Conservation (phyloP, 2,329 filamentous ascomycete species). For the Aspergillus sp. region DNA sequence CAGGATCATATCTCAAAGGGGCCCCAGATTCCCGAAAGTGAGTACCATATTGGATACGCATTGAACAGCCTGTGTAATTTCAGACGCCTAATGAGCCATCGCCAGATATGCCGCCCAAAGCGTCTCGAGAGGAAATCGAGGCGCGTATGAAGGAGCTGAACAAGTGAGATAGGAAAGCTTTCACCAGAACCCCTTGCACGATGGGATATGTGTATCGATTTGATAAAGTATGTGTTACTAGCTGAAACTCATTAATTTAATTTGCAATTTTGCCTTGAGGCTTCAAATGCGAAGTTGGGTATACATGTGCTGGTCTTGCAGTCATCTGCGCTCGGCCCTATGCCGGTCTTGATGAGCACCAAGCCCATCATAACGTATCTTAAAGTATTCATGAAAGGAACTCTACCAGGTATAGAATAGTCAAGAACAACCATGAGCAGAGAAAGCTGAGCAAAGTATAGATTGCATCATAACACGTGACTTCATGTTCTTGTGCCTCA, state of each 20-base stretch:
- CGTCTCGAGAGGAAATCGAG: constrained; percentile 65
- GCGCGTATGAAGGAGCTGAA: constrained; percentile 67
- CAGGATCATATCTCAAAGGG: constrained; percentile 44
- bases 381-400: neutral
- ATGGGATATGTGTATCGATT: too few species aligned
- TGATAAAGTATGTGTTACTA: neutral
- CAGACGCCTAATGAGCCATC: neutral
- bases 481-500: constrained; percentile 13
- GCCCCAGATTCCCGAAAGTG: constrained; percentile 45
- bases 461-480: constrained; percentile 28
- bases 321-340: neutral
- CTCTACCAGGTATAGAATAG: too few species aligned
- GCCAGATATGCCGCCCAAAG: constrained; percentile 43
- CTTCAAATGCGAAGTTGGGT: neutral
- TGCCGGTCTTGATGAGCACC: neutral
- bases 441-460: neutral
- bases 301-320: neutral
- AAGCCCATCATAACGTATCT: neutral
- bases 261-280: neutral
- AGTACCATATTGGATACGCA: constrained; percentile 9
- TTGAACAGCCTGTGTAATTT: neutral
- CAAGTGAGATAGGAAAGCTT: constrained; percentile 41
- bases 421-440: too few species aligned
- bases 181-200: neutral
- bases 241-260: neutral